phyloP scores from a whole-genome alignment of 306 rosid species.

The Ziziphus jujuba region DNA sequence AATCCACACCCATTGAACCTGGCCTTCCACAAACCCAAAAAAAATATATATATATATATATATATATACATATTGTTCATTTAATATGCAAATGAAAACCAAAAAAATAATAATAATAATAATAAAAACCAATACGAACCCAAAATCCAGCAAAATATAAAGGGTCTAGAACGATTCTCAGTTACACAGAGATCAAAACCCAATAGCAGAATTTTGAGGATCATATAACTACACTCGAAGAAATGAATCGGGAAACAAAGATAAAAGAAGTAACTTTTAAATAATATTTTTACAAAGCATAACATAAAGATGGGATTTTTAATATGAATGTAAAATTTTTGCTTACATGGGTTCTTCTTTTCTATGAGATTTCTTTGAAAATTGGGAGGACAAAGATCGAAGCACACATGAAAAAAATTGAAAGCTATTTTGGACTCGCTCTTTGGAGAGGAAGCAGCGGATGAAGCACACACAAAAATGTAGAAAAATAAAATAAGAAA shows the following conservation, averaged over 20 bases:
- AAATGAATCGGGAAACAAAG: constrained; percentile 26
- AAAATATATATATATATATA: background rate
- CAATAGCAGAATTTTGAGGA: constrained; percentile 19
- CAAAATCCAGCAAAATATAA: constrained; percentile 21
- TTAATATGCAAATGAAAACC: constrained; percentile 25
- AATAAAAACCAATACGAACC: constrained; percentile 21
- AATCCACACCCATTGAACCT: constrained; percentile 73
- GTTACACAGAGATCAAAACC: constrained; percentile 21
- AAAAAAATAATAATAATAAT: too few species aligned
- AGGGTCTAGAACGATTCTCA: constrained; percentile 19
- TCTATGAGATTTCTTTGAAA: constrained; percentile 42
- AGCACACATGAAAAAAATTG: constrained; percentile 47
- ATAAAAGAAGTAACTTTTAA: background rate
- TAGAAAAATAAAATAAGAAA: constrained; percentile 2
- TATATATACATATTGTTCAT: constrained; percentile 31
- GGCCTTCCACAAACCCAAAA: constrained; percentile 33
- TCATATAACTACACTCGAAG: constrained; percentile 23
- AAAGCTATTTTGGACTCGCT: constrained; percentile 38
- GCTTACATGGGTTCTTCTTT: constrained; percentile 60
- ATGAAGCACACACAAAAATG: constrained; percentile 18
- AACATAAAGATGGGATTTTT: constrained; percentile 1
- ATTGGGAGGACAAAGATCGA: constrained; percentile 49
- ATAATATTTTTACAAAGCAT: too few species aligned
- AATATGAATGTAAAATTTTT: background rate
- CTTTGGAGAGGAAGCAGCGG: constrained; percentile 30